Evolutionary conservation across 768 basidiomycete genomes (phyloP), one percentile per base, ranked within the genome.

Genomic region (Cantharellus anzutake): DNA sequence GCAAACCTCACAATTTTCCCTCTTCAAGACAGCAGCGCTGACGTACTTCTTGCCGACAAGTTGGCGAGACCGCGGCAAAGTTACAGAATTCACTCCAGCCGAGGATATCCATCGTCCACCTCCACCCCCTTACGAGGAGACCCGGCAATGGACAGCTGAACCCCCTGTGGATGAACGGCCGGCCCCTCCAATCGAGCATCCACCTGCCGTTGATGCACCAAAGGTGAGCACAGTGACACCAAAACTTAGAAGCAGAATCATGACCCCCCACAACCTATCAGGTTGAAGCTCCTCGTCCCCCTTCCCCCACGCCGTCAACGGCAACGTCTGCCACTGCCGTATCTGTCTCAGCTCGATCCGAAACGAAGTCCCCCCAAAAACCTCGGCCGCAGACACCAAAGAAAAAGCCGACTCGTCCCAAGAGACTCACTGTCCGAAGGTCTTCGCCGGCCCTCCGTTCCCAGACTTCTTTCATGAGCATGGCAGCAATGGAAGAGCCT

Each of bases 41-140:
- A 20, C 29, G 41, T 37, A 60, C 38, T 53, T 50, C 11, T 42
- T 38, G 37, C 58, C 59, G 3, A 44, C 56, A 48, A n/a, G 4
- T 38, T 29, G 56, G 50, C 5, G 39, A 20, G 60, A 20, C 87
- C 86, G 69, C 88, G 87, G 87, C 76, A 83, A 78, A 73, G 72
- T 76, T 63, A 66, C 73, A 20, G 73, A 72, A 61, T 29, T 29
- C 20, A 29, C 20, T 29, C 39, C 65, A 42, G 65, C 65, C 60
- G 70, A 68, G 55, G 42, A 35, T 59, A 41, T 60, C 53, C 5
- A 61, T 71, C 38, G 59, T 57, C 20, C 16, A 65, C 60, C 51
- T 58, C 29, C 48, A 60, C 52, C 52, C 11, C 44, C 44, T 48
- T 48, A 48, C 29, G 11, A 29, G 29, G 44, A 48, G 29, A 29